Evolutionary conservation across 345 rosid genomes (phyloP), one percentile per base, ranked within the genome.

Genomic region (Aquilaria malaccensis): DNA sequence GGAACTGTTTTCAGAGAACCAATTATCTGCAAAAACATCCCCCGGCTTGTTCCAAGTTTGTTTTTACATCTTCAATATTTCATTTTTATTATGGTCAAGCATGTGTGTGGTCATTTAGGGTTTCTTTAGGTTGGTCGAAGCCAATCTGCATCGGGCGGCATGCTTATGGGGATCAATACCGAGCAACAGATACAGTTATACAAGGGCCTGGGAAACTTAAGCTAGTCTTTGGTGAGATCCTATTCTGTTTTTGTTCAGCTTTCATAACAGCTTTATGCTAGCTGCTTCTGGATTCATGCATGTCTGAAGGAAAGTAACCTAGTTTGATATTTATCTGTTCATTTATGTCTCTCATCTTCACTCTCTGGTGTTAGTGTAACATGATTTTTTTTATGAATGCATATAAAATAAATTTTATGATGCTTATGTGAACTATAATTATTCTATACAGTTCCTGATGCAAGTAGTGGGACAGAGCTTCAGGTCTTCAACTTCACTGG

Each of bases 121-220:
- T 22, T 58, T 63, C 64, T 69, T 65, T 77, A 89, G 97, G 97
- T 60, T 93, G 98, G 97, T 79, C 88, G 1, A 87, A 81, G 74
- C 92, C 97, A 59, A 93, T 93, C 59, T 93, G 98, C 83, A 93
- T 89, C 46, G 97, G 97, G 52, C 89, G 97, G 61, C 98, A 93
- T 89, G 98, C 97, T 66, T 93, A 85, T 76, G 96, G 98, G 58
- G 97, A 93, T 79, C 96, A 93, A 71, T 89, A 93, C 71, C 74
- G 87, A 54, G 98, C 98, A 58, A 87, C 94, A 67, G 98, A 89
- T 69, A 13, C 80, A 37, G 80, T 93, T 72, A 77, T 93, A 57
- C 69, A 76, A 68, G 90, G 82, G 69, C 62, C 94, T 49, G 97
- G 97, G 66, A 84, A 83, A 70, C 81, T 93, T 53, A 87, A 77